Conservation (phyloP, 129 eudicot species). For the Helianthus annuus region DNA sequence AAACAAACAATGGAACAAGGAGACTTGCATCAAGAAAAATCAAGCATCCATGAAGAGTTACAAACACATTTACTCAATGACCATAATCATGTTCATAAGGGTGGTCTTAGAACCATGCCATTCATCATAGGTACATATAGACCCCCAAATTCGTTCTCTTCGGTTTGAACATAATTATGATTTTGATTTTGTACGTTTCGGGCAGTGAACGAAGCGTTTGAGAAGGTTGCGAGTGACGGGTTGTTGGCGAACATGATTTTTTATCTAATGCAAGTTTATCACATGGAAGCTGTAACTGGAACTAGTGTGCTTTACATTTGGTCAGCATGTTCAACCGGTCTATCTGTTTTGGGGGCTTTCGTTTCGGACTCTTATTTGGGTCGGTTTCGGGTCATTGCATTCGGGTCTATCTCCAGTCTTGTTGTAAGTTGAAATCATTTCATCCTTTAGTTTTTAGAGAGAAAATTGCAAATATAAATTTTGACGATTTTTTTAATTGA, state of each 20-base stretch:
- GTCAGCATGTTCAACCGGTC: conserved; percentile 30
- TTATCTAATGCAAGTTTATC: conserved; percentile 45
- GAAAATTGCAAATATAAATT: too few relatives aligned
- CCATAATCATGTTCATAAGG: conserved; percentile 17
- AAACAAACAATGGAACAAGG: conserved; percentile 26
- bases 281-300: conserved; percentile 40
- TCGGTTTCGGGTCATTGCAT: conserved; percentile 48
- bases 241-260: conserved; percentile 44
- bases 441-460: too few relatives aligned
- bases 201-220: conserved; percentile 43
- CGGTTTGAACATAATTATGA: not conserved
- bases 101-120: conserved; percentile 44
- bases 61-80: conserved; percentile 21
- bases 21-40: not conserved
- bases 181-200: not conserved
- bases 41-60: conserved; percentile 8
- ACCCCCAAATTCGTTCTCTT: not conserved
- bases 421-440: conserved; percentile 18
- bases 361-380: conserved; percentile 51
- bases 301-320: conserved; percentile 30
- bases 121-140: conserved; percentile 39
- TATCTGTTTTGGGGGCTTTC: conserved; percentile 44
- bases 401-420: conserved; percentile 36
- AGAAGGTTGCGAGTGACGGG: conserved; percentile 43
- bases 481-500: too few relatives aligned